Base-by-base conservation (phyloP, 2,329 filamentous ascomycete species). In the Monosporascus sp. region DNA sequence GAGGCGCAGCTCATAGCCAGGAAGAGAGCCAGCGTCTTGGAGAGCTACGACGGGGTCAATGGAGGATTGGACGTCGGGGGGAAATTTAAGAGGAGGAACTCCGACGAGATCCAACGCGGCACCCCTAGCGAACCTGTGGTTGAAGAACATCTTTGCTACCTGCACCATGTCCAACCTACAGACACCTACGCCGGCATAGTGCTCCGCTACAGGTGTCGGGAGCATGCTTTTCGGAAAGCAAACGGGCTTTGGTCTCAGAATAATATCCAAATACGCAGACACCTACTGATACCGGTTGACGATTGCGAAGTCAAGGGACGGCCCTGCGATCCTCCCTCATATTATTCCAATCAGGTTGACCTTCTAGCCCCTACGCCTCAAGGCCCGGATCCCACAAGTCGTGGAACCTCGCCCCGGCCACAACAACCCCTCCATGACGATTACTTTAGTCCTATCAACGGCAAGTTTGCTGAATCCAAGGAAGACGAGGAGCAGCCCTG, bases 201-300 rank as follows among this genome's bases (percentile, higher is more conserved):
- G 50, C 86, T 99, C 59, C 89, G 87, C 63, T 99, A 95, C 71
- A 87, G 89, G 63, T 97, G 93, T 68, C 84, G 89, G 58, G 85
- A 91, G 52, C 87, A 92, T 48, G 81, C 88, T 2, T 86, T 99
- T 60, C 82, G 90, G 54, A 94, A 89, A 68, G 86, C 91, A 40
- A 99, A 99, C 68, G 85, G 94, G 11, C 85, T 99, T 65, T 99
- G 94, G 94, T 90, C 91, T 7, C 90, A 91, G 58, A 94, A 97
- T 67, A 91, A 85, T 58, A 87, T 97, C 37, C 93, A 97, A 68
- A 84, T 86, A 48, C 85, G 92, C 55, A 89, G 89, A 64, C 86
- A 84, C 58, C 79, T 99, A 17, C 80, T 92, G 8, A 75, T 99
- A 50, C 94, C 94, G 0, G 90, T 97, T 5, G 92, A 96, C 68